A percentile compares a stretch with the other conserved stretches of the same genome.
Evolutionary conservation across 352 stramenopile species (phyloP).

Genomic region (Phytophthora multivora): DNA sequence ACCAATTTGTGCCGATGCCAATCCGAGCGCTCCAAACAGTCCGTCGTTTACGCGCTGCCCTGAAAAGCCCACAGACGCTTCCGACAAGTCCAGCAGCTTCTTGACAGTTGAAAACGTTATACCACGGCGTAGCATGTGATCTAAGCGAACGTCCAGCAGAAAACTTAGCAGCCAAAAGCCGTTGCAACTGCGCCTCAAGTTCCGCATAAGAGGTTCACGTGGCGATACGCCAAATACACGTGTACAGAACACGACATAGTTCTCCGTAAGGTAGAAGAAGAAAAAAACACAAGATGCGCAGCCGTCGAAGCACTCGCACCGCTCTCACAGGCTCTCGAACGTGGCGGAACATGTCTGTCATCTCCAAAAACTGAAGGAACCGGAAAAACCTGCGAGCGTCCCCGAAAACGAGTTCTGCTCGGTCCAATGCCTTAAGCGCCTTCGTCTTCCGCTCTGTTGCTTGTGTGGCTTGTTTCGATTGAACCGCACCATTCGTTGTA

Average conservation of each 20-base stretch:
- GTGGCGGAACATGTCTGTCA: slow-evolving; percentile 54
- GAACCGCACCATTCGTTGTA: background rate
- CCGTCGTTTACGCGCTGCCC: slow-evolving; percentile 57
- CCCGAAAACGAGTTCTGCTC: slow-evolving; percentile 56
- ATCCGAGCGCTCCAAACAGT: slow-evolving; percentile 45
- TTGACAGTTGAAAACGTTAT: slow-evolving; percentile 44
- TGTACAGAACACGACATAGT: slow-evolving; percentile 58
- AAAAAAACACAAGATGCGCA: slow-evolving; percentile 66
- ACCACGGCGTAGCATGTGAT: slow-evolving; percentile 45
- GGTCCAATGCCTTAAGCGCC: slow-evolving; percentile 27
- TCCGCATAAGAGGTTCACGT: slow-evolving; percentile 33
- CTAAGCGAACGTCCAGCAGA: slow-evolving; percentile 53
- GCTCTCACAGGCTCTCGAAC: slow-evolving; percentile 35
- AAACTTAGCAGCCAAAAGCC: slow-evolving; percentile 68
- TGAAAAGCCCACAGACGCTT: slow-evolving; percentile 50
- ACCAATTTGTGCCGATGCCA: slow-evolving; percentile 54
- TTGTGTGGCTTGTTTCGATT: background rate
- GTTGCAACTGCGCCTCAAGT: slow-evolving; percentile 49
- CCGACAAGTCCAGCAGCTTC: slow-evolving; percentile 61
- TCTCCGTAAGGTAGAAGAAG: slow-evolving; percentile 71
- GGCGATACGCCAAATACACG: slow-evolving; percentile 43
- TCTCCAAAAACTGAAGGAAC: slow-evolving; percentile 71
- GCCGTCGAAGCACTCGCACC: slow-evolving; percentile 42
- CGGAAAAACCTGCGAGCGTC: slow-evolving; percentile 66
- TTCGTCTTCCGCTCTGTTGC: slow-evolving; percentile 19